Evolutionary conservation across 1,284 basidiomycete species (phyloP).

Genomic region (Trametes pubescens): DNA sequence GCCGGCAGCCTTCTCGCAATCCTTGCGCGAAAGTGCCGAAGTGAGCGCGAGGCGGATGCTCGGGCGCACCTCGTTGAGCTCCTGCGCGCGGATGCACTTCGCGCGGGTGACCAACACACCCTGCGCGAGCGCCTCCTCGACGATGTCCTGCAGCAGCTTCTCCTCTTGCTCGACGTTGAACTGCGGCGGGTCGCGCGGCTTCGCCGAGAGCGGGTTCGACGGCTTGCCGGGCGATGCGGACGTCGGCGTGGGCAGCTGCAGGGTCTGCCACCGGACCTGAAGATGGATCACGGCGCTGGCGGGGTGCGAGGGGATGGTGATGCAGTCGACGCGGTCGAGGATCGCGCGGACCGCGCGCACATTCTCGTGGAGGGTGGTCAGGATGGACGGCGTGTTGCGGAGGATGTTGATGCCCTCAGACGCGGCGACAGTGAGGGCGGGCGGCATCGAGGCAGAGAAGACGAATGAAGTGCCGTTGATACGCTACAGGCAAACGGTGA

Average conservation of each 20-base stretch:
- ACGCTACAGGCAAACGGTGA: constrained; percentile 59
- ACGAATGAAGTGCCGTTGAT: constrained; percentile 98
- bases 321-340: constrained; percentile 83
- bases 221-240: constrained; percentile 45
- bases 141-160: constrained; percentile 83
- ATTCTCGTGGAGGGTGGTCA: constrained; percentile 85
- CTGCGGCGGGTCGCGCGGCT: constrained; percentile 52
- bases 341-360: constrained; percentile 76
- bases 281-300: constrained; percentile 92
- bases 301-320: constrained; percentile 86
- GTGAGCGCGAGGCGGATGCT: constrained; percentile 87
- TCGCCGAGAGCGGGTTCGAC: constrained; percentile 54
- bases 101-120: constrained; percentile 87
- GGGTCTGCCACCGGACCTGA: constrained; percentile 56
- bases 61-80: constrained; percentile 84
- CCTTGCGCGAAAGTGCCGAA: constrained; percentile 85
- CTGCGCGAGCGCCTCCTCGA: constrained; percentile 81
- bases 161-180: constrained; percentile 81
- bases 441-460: constrained; percentile 95
- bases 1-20: constrained; percentile 87
- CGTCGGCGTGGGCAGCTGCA: constrained; percentile 45
- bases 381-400: constrained; percentile 75
- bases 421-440: constrained; percentile 87
- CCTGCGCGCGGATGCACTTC: constrained; percentile 83
- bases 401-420: constrained; percentile 87